These are phyloP conservation scores for Paecilomyces formosus DNA, from an alignment of 2,329 filamentous ascomycete genomes.

Conservation along the genomic window DNA sequence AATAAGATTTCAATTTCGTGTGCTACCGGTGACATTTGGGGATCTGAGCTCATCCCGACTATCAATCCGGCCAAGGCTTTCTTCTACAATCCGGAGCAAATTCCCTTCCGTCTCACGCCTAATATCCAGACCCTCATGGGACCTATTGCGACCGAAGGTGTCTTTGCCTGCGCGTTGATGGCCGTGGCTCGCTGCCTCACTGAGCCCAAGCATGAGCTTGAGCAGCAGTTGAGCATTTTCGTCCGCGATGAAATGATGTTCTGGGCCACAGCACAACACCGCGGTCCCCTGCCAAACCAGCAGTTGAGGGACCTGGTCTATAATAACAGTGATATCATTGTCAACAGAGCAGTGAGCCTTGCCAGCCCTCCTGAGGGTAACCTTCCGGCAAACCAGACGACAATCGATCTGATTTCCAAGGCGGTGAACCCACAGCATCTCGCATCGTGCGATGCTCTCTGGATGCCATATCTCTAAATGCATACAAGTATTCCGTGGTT, in stretches of 20 bases:
- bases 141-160: constrained; percentile 88
- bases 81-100: constrained; percentile 91
- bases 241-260: constrained; percentile 97
- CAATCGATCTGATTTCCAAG: constrained; percentile 87
- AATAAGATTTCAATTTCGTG: constrained; percentile 91
- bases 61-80: constrained; percentile 78
- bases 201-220: constrained; percentile 74
- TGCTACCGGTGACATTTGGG: constrained; percentile 88
- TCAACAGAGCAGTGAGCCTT: constrained; percentile 79
- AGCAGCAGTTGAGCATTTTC: constrained; percentile 88
- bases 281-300: constrained; percentile 55
- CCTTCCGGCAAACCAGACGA: constrained; percentile 90
- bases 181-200: constrained; percentile 90
- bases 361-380: constrained; percentile 70
- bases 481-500: not conserved
- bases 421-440: constrained; percentile 89
- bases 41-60: constrained; percentile 83
- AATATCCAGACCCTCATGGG: constrained; percentile 96
- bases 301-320: constrained; percentile 74
- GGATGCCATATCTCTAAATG: constrained; percentile 91
- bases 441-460: constrained; percentile 81
- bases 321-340: constrained; percentile 81
- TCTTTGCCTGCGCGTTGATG: constrained; percentile 94
- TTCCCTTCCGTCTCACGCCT: constrained; percentile 93
- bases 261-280: constrained; percentile 82